These are phyloP conservation scores for Euclidium syriacum DNA, from an alignment of 345 rosid genomes.

Conservation along the genomic window DNA sequence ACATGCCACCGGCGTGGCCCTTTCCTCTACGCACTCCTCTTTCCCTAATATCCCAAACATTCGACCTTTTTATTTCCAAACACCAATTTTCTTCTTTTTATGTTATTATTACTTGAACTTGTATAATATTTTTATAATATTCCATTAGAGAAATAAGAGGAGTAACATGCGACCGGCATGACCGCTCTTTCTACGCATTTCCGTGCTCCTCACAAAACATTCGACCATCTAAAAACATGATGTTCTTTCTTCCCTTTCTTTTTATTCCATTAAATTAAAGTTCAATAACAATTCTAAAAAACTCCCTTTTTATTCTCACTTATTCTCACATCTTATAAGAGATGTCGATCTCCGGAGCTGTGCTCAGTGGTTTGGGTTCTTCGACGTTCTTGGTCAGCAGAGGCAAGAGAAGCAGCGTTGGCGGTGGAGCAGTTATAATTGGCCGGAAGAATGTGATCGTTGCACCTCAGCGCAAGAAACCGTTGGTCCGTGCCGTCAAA, in stretches of 20 bases:
- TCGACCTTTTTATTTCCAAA: too few species aligned
- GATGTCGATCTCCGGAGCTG: constrained; percentile 21
- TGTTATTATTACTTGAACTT: too few species aligned
- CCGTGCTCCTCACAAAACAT: too few species aligned
- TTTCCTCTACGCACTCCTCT: neutral
- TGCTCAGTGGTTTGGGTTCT: constrained; percentile 17
- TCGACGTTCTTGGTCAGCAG: constrained; percentile 1
- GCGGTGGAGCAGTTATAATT: neutral
- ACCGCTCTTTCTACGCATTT: neutral
- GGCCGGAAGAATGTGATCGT: constrained; percentile 5
- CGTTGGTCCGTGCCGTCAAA: constrained; percentile 10
- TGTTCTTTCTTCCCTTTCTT: neutral
- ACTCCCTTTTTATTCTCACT: neutral
- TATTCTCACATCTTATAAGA: neutral
- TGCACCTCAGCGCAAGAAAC: constrained; percentile 11
- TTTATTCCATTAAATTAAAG: neutral
- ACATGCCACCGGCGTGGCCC: constrained; percentile 6
- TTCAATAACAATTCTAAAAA: neutral
- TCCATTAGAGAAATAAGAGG: neutral
- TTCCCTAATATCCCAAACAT: too few species aligned
- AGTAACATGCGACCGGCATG: constrained; percentile 12
- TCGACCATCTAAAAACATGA: neutral
- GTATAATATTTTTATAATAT: neutral
- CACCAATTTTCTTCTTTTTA: neutral
- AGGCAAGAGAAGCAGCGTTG: neutral